Conservation (phyloP, 2,329 filamentous ascomycete species). For the Claviceps fusiformis region DNA sequence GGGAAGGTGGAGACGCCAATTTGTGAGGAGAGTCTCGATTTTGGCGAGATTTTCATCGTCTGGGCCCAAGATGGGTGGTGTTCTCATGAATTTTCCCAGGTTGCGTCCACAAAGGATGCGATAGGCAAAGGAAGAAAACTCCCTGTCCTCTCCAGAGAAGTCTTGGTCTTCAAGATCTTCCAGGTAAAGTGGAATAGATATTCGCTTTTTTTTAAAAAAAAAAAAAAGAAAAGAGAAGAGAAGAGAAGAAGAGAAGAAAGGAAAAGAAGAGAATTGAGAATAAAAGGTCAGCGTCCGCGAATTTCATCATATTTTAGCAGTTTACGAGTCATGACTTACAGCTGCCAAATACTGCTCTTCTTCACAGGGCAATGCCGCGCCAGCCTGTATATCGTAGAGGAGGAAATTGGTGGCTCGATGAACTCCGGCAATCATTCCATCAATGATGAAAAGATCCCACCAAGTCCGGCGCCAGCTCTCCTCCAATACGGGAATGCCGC, state of each 20-base stretch:
- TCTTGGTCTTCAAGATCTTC: constrained; percentile 63
- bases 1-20: constrained; percentile 72
- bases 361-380: constrained; percentile 69
- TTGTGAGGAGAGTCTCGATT: constrained; percentile 43
- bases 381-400: constrained; percentile 51
- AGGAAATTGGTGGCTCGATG: constrained; percentile 57
- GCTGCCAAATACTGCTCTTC: constrained; percentile 55
- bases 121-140: constrained; percentile 77
- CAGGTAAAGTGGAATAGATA: constrained; percentile 48
- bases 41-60: constrained; percentile 38
- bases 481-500: constrained; percentile 53
- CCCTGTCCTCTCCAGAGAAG: constrained; percentile 55
- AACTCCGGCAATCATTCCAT: constrained; percentile 73
- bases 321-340: constrained; percentile 26
- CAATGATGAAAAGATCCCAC: constrained; percentile 75
- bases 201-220: constrained; percentile 33
- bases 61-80: constrained; percentile 35
- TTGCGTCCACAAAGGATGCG: constrained; percentile 71
- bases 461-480: constrained; percentile 81
- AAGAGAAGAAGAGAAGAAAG: background rate
- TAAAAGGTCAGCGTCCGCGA: constrained; percentile 2
- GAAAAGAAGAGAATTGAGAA: background rate
- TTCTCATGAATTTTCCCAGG: constrained; percentile 59
- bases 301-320: background rate
- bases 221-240: background rate